These are phyloP conservation scores for Syzygium syzygioides DNA, from an alignment of 441 rosid genomes.

Conservation along the genomic window DNA sequence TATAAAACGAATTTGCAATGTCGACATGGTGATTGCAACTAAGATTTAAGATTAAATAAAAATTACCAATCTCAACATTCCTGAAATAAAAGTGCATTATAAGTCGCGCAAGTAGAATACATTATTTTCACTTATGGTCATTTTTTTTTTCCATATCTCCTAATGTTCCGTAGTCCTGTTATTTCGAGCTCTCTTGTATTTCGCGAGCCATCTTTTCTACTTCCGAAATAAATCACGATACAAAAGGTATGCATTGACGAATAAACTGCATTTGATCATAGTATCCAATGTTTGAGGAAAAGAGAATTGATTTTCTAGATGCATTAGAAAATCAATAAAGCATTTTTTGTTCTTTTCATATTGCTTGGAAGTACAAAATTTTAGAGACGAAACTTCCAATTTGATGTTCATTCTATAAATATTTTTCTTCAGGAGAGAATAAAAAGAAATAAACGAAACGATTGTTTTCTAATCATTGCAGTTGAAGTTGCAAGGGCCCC, in stretches of 20 bases:
- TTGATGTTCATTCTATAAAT: not conserved
- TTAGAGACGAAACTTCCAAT: not conserved
- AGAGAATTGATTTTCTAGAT: not conserved
- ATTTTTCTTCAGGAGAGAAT: not conserved
- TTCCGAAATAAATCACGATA: not conserved
- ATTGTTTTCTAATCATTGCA: not conserved
- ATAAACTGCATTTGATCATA: not conserved
- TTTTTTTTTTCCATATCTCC: not conserved
- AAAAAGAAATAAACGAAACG: not conserved
- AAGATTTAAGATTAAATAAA: not conserved
- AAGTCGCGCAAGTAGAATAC: not conserved
- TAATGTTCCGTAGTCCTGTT: not conserved
- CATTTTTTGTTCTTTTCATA: not conserved
- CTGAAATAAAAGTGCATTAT: not conserved
- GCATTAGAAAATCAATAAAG: not conserved
- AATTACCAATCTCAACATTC: not conserved
- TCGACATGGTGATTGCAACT: not conserved
- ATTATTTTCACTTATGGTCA: not conserved
- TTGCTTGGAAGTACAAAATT: not conserved
- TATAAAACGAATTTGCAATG: not conserved
- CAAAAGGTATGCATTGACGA: not conserved
- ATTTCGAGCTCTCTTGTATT: not conserved
- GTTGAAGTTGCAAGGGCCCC: not conserved
- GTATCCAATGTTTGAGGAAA: not conserved
- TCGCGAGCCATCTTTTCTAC: not conserved